These are phyloP conservation scores for Teunomyces aglyptinius DNA, from an alignment of 805 yeast species.

Conservation along the genomic window DNA sequence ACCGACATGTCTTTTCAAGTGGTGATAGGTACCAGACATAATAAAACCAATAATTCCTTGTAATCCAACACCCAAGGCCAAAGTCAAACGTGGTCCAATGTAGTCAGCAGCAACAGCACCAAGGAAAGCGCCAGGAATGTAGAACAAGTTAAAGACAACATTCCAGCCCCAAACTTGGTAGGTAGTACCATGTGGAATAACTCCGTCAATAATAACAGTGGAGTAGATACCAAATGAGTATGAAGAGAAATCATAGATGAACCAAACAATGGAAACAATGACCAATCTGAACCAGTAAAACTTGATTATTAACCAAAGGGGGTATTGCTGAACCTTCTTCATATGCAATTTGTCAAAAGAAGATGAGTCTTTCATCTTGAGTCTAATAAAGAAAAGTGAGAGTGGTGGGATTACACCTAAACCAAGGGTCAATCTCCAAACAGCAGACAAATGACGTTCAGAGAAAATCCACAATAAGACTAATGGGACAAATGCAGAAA, in stretches of 20 bases:
- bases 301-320: conserved; percentile 67
- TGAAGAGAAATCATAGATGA: conserved; percentile 82
- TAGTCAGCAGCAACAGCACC: conserved; percentile 88
- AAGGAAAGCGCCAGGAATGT: conserved; percentile 83
- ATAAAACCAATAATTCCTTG: conserved; percentile 82
- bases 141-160: conserved; percentile 81
- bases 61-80: conserved; percentile 60
- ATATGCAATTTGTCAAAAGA: conserved; percentile 69
- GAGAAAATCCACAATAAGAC: conserved; percentile 82
- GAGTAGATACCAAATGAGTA: conserved; percentile 89
- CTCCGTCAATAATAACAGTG: conserved; percentile 57
- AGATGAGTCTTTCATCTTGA: conserved; percentile 71
- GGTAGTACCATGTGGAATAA: conserved; percentile 60
- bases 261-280: conserved; percentile 80
- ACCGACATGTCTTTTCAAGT: conserved; percentile 60
- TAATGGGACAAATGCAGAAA: conserved; percentile 81
- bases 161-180: conserved; percentile 89
- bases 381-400: conserved; percentile 71
- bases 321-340: conserved; percentile 55
- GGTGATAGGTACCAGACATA: conserved; percentile 70
- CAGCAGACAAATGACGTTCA: conserved; percentile 65
- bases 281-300: conserved; percentile 80
- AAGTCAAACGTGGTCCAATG: conserved; percentile 85
- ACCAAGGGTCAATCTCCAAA: conserved; percentile 91
- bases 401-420: conserved; percentile 88